These are phyloP conservation scores for Raphanus hybrid DNA, from an alignment of 441 rosid species.

Conservation along the genomic window DNA sequence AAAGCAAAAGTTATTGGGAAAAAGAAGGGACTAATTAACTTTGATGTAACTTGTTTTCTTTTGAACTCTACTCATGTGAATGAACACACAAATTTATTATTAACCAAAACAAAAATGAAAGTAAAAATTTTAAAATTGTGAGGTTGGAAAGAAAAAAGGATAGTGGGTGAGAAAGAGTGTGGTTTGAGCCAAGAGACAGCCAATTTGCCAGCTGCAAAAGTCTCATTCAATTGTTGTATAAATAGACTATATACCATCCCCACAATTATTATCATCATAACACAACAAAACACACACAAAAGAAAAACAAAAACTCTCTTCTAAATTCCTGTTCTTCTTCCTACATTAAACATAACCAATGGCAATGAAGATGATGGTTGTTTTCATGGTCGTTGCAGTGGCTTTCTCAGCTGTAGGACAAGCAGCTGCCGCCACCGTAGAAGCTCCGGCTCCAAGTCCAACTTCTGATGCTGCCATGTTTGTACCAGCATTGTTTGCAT, in stretches of 20 bases:
- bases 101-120: background rate
- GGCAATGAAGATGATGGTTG: slow-evolving; percentile 58
- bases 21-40: no score
- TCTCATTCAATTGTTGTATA: slow-evolving; percentile 32
- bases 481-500: slow-evolving; percentile 62
- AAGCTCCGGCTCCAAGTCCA: slow-evolving; percentile 74
- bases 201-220: slow-evolving; percentile 41
- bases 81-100: background rate
- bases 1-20: slow-evolving; percentile 1
- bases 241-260: slow-evolving; percentile 38
- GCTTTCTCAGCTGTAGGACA: slow-evolving; percentile 51
- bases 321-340: background rate
- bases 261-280: slow-evolving; percentile 36
- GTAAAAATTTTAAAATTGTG: background rate
- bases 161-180: slow-evolving; percentile 36
- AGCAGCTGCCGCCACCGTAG: slow-evolving; percentile 56
- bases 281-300: slow-evolving; percentile 22
- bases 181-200: slow-evolving; percentile 40
- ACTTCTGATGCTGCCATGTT: slow-evolving; percentile 62
- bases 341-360: slow-evolving; percentile 36
- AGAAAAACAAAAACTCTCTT: background rate
- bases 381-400: slow-evolving; percentile 51
- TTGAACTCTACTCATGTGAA: slow-evolving; percentile 3
- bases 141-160: slow-evolving; percentile 26
- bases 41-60: background rate